Base-by-base conservation (phyloP, 345 rosid species). In the Dipteronia sinensis region DNA sequence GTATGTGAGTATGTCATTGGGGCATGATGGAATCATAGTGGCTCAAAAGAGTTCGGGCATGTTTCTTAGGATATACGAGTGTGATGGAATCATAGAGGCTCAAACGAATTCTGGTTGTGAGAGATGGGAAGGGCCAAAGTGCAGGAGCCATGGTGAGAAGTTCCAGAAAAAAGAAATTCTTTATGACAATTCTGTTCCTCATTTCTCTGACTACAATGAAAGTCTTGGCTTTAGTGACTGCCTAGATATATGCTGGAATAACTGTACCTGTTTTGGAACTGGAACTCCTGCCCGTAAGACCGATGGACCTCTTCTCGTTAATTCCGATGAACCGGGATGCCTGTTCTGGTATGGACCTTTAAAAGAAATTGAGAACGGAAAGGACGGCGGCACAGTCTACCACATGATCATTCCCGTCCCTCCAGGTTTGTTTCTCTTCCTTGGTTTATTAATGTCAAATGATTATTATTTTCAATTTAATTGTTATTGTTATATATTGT, bases 31-130 rank as follows among this genome's bases (percentile, higher is more conserved):
- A 44, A 8, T 0, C 16, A 3, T 67, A 13, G 12, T 4, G 7
- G 7, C 20, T 38, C 25, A 19, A 20, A 9, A 11, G 2, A 2
- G 15, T 68, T 20, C 3, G 29, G 15, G 17, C 4, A 31, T 31
- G 5, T 3, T 3, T 31, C 0, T 3, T 31, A 31, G 3, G 8
- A 13, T 64, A 16, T 12, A 56, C 61, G 38, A 23, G 7, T 67
- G 56, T 12, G 72, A 68, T 22, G 72, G 56, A 68, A 68, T 7
- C 1, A 68, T n/a, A n/a, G n/a, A n/a, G n/a, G n/a, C n/a, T n/a
- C n/a, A 7, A 31, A 68, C 58, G 3, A 56, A 8, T 11, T 20
- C 11, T 11, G 72, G 72, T n/a, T 68, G 72, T 20, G 31, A 42
- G 56, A 68, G 72, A 68, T 68, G 56, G 72, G 29, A 20, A 20